Evolutionary conservation across 75 land plant genomes (phyloP).

Genomic region (Pinus taeda): DNA sequence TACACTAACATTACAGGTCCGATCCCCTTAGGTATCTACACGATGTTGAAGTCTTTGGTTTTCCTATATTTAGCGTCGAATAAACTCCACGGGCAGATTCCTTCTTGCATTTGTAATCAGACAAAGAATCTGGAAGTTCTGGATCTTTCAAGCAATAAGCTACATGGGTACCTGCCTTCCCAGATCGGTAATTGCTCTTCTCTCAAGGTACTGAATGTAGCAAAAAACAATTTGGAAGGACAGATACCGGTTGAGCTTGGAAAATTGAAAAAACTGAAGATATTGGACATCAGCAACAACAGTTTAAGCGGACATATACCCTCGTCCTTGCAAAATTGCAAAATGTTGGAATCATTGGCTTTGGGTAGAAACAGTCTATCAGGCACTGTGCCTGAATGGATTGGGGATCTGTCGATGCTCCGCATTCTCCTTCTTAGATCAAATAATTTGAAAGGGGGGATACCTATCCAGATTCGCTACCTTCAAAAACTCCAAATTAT

Average conservation of each 20-base stretch:
- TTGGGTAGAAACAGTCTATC: constrained; percentile 40
- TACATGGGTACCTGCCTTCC: constrained; percentile 26
- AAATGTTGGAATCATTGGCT: constrained; percentile 38
- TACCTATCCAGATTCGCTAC: background rate
- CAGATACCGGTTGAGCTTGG: constrained; percentile 25
- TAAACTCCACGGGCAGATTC: constrained; percentile 31
- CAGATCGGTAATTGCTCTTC: constrained; percentile 8
- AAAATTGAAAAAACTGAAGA: background rate
- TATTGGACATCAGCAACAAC: constrained; percentile 15
- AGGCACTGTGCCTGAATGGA: constrained; percentile 45
- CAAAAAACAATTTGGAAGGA: constrained; percentile 38
- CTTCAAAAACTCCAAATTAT: constrained; percentile 19
- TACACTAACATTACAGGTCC: constrained; percentile 27
- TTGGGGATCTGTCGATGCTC: constrained; percentile 25
- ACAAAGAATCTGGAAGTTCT: constrained; percentile 14
- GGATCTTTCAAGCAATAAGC: constrained; percentile 34
- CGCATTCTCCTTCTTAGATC: constrained; percentile 45
- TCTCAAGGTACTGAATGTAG: constrained; percentile 27
- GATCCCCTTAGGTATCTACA: constrained; percentile 19
- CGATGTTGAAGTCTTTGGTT: background rate
- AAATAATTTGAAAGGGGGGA: constrained; percentile 42
- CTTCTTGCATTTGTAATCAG: constrained; percentile 32
- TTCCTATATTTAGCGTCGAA: constrained; percentile 34
- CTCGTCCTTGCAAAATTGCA: constrained; percentile 30
- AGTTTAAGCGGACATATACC: constrained; percentile 29